These are phyloP conservation scores for Hypoxylon sp. DNA, from an alignment of 2,329 filamentous ascomycete species.

Conservation along the genomic window DNA sequence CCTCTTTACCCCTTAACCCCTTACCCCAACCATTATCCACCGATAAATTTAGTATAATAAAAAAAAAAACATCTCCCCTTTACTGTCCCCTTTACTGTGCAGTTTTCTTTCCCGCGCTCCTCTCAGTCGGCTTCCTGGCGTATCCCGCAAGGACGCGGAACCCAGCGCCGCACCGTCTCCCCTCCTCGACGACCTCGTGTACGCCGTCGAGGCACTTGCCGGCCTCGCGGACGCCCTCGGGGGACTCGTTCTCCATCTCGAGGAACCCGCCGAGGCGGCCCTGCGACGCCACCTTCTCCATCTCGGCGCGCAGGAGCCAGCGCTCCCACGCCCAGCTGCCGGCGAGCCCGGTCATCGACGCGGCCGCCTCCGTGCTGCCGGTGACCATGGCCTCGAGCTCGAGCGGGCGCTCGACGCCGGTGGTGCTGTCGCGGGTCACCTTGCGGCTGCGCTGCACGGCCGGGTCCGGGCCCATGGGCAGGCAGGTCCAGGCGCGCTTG, in stretches of 20 bases:
- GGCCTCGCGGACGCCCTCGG: conserved; percentile 65
- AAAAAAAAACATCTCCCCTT: not conserved
- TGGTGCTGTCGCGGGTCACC: conserved; percentile 46
- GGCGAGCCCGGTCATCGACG: conserved; percentile 81
- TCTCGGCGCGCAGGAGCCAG: conserved; percentile 90
- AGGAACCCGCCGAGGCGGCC: conserved; percentile 61
- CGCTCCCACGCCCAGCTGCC: conserved; percentile 95
- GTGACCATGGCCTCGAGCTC: conserved; percentile 71
- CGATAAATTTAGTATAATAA: too few relatives aligned
- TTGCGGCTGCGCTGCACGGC: conserved; percentile 53
- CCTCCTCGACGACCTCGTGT: conserved; percentile 72
- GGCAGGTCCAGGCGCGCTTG: conserved; percentile 87
- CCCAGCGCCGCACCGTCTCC: conserved; percentile 67
- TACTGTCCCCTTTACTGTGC: too few relatives aligned
- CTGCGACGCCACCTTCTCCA: conserved; percentile 81
- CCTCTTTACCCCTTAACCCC: not conserved
- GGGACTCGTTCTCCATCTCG: conserved; percentile 59
- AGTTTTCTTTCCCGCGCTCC: conserved; percentile 32
- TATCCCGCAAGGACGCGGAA: conserved; percentile 73
- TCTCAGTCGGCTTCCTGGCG: conserved; percentile 67
- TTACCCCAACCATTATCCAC: too few relatives aligned
- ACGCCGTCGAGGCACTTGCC: conserved; percentile 71
- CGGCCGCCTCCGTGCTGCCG: conserved; percentile 78
- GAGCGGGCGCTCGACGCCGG: conserved; percentile 58
- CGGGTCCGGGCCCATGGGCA: conserved; percentile 78